Evolutionary conservation across 2,329 filamentous ascomycete species (phyloP), one percentile per base, ranked within the genome.

Genomic region (Microdochium bolleyi): DNA sequence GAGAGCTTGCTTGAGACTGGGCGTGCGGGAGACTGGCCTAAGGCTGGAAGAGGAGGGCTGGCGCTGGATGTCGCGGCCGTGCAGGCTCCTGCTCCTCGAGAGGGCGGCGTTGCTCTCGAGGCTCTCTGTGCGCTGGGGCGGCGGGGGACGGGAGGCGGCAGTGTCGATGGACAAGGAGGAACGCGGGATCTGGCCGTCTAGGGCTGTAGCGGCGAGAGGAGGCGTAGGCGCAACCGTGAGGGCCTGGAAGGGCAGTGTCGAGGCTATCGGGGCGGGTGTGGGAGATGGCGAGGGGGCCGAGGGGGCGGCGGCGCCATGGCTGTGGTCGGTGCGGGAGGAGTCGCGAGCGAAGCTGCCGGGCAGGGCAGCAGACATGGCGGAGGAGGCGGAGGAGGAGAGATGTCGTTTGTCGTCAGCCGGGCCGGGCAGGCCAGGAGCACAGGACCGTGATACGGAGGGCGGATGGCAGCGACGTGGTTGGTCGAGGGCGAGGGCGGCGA

Each of bases 1-100:
- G 19, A 82, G 67, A 49, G 76, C 72, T n/a, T 78, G 74, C 61
- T 83, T 84, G 55, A 84, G 66, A 62, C 82, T 85, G 2, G 82
- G 82, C 0, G 82, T 84, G 59, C 82, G 73, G 22, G 79, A 79
- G 19, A 84, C 63, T 5, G 77, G 76, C 49, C 68, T 70, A n/a
- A 82, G 64, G 30, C 70, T 77, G 21, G 76, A 70, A 3, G 67
- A 63, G 0, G 75, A 76, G 10, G 67, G 60, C 55, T 73, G 71
- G 57, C 67, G 70, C 32, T 70, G 68, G 27, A 74, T 60, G 38
- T 56, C 58, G 37, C 56, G 63, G 5, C 64, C 62, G 24, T 59
- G 59, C 48, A 62, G 63, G 19, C 66, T 60, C 7, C 64, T 59
- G 19, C 66, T 60, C 7, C 64, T 59, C 14, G 69, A 68, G 44